A percentile compares a stretch with the other conserved stretches of the same genome.
Conservation (phyloP, 1,284 basidiomycete genomes). For the Apiotrichum akiyoshidainum region DNA sequence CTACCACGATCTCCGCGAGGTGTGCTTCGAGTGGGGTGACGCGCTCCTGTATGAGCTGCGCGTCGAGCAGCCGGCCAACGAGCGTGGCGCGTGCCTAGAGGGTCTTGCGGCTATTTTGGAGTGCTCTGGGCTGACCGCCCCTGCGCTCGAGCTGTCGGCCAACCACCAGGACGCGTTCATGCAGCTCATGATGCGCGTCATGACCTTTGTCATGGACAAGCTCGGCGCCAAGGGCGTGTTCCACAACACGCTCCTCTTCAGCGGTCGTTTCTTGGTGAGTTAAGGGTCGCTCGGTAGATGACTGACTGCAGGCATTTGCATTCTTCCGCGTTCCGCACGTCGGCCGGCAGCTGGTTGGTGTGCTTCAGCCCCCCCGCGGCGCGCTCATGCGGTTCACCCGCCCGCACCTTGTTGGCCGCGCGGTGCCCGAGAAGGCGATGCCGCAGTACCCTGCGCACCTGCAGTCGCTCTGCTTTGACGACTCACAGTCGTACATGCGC, state of each 20-base stretch:
- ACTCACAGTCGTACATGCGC: constrained; percentile 45
- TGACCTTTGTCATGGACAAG: constrained; percentile 55
- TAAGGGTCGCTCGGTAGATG: background rate
- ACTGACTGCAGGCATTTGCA: constrained; percentile 47
- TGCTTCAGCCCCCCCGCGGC: constrained; percentile 52
- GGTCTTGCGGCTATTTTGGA: constrained; percentile 53
- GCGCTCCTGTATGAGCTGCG: constrained; percentile 46
- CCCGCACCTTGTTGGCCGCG: constrained; percentile 27
- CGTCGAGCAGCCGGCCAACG: constrained; percentile 50
- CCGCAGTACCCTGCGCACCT: constrained; percentile 45
- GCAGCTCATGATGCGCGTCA: constrained; percentile 48
- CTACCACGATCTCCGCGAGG: constrained; percentile 36
- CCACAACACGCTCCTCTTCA: constrained; percentile 56
- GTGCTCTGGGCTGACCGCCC: constrained; percentile 48
- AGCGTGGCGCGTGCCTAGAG: constrained; percentile 55
- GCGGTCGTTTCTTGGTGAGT: constrained; percentile 52
- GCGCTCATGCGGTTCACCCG: constrained; percentile 50
- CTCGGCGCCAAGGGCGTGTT: constrained; percentile 56
- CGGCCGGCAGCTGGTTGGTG: constrained; percentile 53
- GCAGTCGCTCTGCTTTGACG: constrained; percentile 42
- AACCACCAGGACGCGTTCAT: constrained; percentile 46
- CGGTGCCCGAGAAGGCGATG: constrained; percentile 24
- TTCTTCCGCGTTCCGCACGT: constrained; percentile 56
- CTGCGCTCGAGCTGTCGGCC: constrained; percentile 40
- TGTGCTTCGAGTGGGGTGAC: constrained; percentile 48